Base-by-base conservation (phyloP, 805 yeast species). In the Candida gorgasii region DNA sequence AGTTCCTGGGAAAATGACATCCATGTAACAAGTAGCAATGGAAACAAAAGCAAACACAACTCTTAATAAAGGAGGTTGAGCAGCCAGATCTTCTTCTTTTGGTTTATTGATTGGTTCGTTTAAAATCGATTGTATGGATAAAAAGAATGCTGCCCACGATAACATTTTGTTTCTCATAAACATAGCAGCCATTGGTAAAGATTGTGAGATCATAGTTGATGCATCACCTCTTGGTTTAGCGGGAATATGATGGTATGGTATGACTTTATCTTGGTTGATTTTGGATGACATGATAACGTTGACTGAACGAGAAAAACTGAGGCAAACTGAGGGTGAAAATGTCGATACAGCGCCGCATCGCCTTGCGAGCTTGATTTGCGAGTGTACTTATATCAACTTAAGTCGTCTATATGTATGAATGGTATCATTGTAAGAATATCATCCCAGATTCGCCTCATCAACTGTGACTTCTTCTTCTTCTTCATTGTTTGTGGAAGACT, bases 171-270 rank as follows among this genome's bases (percentile, higher is more conserved):
- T 77, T 52, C 72, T 75, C 76, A 80, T 69, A 61, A 80, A 80
- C 80, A 80, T 78, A 36, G 85, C 85, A 3, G 82, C 82, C 82
- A 80, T 77, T 23, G 86, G 85, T 64, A 80, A 73, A 13, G 82
- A 69, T 58, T 76, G 85, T 31, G 77, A 61, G 35, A 77, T 64
- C 60, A 76, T 66, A 26, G 49, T 30, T 1, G 75, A 57, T 6
- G 74, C 66, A 46, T 73, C 73, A n/a, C 66, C 52, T 22, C 76
- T 65, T 18, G 73, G 65, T 49, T 73, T 73, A 28, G 78, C 75
- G 39, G 77, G 72, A n/a, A 58, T 55, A 53, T 77, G 82, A 41
- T 55, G 55, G 63, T 76, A 63, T 59, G 67, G 68, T 13, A 65
- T 55, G 9, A 63, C 65, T 37, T 62, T 54, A 33, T 63, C 67